Conservation (phyloP, 164 flowering plant species). For the Litsea cubeba region DNA sequence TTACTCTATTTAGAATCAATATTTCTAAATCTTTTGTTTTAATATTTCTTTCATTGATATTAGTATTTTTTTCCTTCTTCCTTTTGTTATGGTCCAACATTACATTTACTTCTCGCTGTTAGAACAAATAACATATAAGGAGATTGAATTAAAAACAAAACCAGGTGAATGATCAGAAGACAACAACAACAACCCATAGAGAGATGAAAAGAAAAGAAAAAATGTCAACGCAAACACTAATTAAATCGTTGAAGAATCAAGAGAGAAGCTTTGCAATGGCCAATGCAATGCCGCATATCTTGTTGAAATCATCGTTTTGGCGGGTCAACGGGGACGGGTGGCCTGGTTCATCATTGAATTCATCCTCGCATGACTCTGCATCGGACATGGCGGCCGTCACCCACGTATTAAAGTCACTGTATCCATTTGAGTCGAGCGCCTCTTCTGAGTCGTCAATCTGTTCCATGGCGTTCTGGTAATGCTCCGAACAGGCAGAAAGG, state of each 20-base stretch:
- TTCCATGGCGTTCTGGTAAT: background rate
- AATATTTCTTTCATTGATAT: too few relatives aligned
- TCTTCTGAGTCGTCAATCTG: constrained; percentile 3
- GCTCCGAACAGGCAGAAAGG: constrained; percentile 2
- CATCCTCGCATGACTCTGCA: constrained; percentile 8
- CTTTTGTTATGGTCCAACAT: too few relatives aligned
- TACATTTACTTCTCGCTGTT: too few relatives aligned
- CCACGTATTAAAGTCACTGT: constrained; percentile 1
- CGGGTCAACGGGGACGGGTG: background rate
- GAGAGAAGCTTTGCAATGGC: constrained; percentile 3
- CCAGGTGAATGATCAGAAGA: too few relatives aligned
- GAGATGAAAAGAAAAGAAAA: background rate
- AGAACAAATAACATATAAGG: too few relatives aligned
- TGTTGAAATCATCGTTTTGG: background rate
- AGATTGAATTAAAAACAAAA: too few relatives aligned
- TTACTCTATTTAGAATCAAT: too few relatives aligned
- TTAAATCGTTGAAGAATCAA: background rate
- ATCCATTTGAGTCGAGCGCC: background rate
- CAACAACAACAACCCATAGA: background rate
- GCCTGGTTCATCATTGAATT: background rate
- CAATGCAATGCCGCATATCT: constrained; percentile 4
- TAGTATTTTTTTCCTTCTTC: too few relatives aligned
- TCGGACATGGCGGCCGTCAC: constrained; percentile 8
- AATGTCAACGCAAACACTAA: background rate
- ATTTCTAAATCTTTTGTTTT: too few relatives aligned